phyloP scores from a whole-genome alignment of 352 stramenopile genomes.

The Phytophthora pini region DNA sequence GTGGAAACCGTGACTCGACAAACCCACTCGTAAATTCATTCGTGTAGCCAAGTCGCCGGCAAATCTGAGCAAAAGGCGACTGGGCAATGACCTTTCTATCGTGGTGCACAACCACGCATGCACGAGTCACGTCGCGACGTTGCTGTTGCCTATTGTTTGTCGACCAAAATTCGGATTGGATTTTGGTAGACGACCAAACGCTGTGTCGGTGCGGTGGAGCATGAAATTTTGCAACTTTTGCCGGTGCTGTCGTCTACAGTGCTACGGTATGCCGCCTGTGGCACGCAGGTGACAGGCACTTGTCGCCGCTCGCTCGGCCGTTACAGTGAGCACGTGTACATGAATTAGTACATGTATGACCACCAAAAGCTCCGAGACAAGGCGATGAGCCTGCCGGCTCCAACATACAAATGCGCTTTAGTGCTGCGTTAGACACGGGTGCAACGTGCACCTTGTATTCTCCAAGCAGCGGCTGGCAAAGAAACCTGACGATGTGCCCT shows the following conservation, averaged over 20 bases:
- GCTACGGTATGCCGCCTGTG: background rate
- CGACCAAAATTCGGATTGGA: conserved; percentile 14
- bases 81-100: conserved; percentile 17
- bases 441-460: conserved; percentile 3
- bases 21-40: conserved; percentile 20
- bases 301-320: background rate
- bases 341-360: no score
- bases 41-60: conserved; percentile 26
- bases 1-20: no score
- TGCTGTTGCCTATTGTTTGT: conserved; percentile 16
- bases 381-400: background rate
- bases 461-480: conserved; percentile 4
- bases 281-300: conserved; percentile 10
- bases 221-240: conserved; percentile 15
- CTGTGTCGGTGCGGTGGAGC: background rate
- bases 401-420: conserved; percentile 11
- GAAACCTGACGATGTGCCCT: conserved; percentile 10
- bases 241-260: conserved; percentile 9
- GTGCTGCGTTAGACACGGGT: conserved; percentile 24
- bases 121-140: conserved; percentile 7
- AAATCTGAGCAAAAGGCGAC: conserved; percentile 7
- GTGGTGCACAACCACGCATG: conserved; percentile 5
- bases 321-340: conserved; percentile 1
- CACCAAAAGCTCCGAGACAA: conserved; percentile 1
- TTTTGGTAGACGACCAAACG: conserved; percentile 24